A percentile compares a stretch with the other conserved stretches of the same genome.
Conservation (phyloP, 192 early-diverging fungal species). For the Ramicandelaber brevisporus region DNA sequence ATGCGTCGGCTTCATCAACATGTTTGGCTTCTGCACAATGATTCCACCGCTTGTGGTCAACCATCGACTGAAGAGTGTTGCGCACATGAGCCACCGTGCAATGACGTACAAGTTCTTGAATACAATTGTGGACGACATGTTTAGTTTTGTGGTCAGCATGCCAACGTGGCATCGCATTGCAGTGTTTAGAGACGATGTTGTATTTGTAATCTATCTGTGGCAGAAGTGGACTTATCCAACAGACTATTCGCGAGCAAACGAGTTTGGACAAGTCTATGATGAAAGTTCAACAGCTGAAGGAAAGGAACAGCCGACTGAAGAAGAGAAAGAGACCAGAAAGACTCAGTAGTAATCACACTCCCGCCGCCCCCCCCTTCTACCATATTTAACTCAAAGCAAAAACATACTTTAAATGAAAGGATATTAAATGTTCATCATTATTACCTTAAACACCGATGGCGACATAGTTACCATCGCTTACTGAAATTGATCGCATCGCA, state of each 20-base stretch:
- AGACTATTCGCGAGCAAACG: conserved; percentile 65
- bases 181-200: conserved; percentile 60
- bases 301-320: too few relatives aligned
- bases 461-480: too few relatives aligned
- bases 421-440: too few relatives aligned
- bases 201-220: conserved; percentile 72
- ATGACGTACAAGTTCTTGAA: conserved; percentile 71
- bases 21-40: conserved; percentile 64
- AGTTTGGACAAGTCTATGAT: conserved; percentile 53
- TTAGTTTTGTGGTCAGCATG: conserved; percentile 89
- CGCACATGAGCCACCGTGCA: conserved; percentile 85
- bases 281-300: conserved; percentile 3
- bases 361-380: too few relatives aligned
- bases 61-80: conserved; percentile 60
- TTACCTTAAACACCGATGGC: too few relatives aligned
- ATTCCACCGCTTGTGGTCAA: conserved; percentile 81
- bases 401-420: too few relatives aligned
- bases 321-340: too few relatives aligned
- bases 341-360: too few relatives aligned
- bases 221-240: conserved; percentile 56
- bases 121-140: conserved; percentile 60
- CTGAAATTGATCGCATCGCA: too few relatives aligned
- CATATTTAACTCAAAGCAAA: too few relatives aligned
- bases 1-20: conserved; percentile 75
- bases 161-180: conserved; percentile 67